A percentile compares a stretch with the other conserved stretches of the same genome.
Conservation (phyloP, 2,329 filamentous ascomycete species). For the Fusarium sp. region DNA sequence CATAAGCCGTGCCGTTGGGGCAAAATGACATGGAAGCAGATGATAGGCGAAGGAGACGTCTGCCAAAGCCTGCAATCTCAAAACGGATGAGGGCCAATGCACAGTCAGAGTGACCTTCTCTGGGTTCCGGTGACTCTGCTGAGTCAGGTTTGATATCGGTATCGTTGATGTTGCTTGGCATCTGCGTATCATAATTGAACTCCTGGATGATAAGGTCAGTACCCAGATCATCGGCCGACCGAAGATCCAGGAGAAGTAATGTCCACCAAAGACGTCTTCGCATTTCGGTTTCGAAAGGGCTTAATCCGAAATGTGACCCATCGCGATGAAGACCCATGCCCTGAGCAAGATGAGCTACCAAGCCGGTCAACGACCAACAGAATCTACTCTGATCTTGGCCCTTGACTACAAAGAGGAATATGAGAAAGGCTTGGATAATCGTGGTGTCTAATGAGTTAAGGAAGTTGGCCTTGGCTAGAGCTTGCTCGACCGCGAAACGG, state of each 20-base stretch:
- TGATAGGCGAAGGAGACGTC: slow-evolving; percentile 53
- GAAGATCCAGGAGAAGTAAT: slow-evolving; percentile 69
- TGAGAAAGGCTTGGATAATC: slow-evolving; percentile 69
- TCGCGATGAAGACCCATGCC: slow-evolving; percentile 73
- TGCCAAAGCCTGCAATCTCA: slow-evolving; percentile 62
- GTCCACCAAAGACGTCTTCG: slow-evolving; percentile 72
- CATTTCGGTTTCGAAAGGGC: slow-evolving; percentile 71
- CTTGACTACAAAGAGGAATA: slow-evolving; percentile 67
- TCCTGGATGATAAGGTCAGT: slow-evolving; percentile 60
- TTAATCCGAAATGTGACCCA: slow-evolving; percentile 63
- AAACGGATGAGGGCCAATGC: slow-evolving; percentile 64
- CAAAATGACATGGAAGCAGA: slow-evolving; percentile 53
- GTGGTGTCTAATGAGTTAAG: slow-evolving; percentile 68
- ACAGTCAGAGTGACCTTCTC: slow-evolving; percentile 66
- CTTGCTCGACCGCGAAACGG: slow-evolving; percentile 68
- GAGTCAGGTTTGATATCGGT: slow-evolving; percentile 61
- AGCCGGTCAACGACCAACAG: slow-evolving; percentile 71
- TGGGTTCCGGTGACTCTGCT: slow-evolving; percentile 61
- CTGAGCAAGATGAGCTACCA: slow-evolving; percentile 70
- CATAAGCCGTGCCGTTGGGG: slow-evolving; percentile 45
- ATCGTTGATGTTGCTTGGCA: slow-evolving; percentile 66
- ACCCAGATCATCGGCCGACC: slow-evolving; percentile 67
- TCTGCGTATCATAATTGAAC: slow-evolving; percentile 61
- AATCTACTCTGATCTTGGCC: slow-evolving; percentile 65
- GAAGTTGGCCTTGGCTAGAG: slow-evolving; percentile 69